phyloP scores from a whole-genome alignment of 805 yeast genomes.

The Jamesozyma hellenica region DNA sequence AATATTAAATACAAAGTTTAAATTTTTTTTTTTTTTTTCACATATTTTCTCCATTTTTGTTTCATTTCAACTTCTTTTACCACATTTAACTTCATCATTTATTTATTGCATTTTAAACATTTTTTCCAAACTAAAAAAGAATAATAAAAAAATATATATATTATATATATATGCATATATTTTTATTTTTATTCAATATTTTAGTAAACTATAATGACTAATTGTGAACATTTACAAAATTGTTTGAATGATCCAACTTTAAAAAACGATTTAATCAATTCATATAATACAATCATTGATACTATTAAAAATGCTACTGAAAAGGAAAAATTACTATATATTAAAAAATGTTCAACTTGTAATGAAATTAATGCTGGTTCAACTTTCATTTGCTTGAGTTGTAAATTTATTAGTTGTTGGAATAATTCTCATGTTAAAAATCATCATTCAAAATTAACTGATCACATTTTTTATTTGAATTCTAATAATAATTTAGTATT shows the following conservation, averaged over 20 bases:
- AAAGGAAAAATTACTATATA: conserved; percentile 13
- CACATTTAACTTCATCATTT: too few relatives aligned
- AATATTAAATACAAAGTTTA: background rate
- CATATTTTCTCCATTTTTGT: too few relatives aligned
- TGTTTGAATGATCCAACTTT: conserved; percentile 27
- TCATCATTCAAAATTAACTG: conserved; percentile 37
- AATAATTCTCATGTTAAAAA: conserved; percentile 36
- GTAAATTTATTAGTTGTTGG: conserved; percentile 69
- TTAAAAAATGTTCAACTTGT: conserved; percentile 25
- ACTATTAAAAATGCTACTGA: conserved; percentile 14
- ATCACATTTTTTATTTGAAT: conserved; percentile 59
- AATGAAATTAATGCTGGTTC: conserved; percentile 25
- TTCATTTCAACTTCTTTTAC: too few relatives aligned
- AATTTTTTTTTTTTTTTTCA: too few relatives aligned
- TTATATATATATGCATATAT: too few relatives aligned
- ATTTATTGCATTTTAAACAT: too few relatives aligned
- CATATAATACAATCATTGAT: conserved; percentile 22
- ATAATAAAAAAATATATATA: too few relatives aligned
- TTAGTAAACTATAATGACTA: conserved; percentile 23
- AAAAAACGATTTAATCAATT: conserved; percentile 20
- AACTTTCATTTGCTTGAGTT: conserved; percentile 59
- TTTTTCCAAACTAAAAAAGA: too few relatives aligned
- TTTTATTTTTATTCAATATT: too few relatives aligned
- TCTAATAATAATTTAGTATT: conserved; percentile 56
- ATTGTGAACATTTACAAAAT: conserved; percentile 24